phyloP scores from a whole-genome alignment of 176 grass and related monocot genomes.

The Lolium multiflorum region DNA sequence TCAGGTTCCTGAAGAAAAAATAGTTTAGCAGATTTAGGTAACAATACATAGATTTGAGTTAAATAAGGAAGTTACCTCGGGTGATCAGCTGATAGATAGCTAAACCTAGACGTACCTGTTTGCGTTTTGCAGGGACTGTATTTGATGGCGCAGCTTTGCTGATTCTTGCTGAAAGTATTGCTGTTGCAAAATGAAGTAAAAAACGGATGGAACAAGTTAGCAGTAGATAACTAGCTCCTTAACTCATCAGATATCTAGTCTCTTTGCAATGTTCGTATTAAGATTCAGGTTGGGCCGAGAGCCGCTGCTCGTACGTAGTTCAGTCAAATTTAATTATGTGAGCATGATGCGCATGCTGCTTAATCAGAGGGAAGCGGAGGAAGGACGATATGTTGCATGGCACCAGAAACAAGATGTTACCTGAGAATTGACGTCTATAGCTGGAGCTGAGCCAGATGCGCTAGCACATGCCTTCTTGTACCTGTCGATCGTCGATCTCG shows the following conservation, averaged over 20 bases:
- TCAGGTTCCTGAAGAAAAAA: slow-evolving; percentile 8
- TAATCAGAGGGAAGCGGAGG: not conserved
- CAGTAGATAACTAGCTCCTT: not conserved
- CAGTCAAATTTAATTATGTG: not conserved
- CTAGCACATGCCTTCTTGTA: slow-evolving; percentile 13
- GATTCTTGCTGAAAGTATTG: slow-evolving; percentile 39
- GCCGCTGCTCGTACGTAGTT: too few species aligned
- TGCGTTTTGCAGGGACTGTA: slow-evolving; percentile 7
- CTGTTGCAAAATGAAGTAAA: slow-evolving; percentile 6
- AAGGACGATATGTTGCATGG: not conserved
- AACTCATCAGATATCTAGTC: not conserved
- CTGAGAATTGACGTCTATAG: slow-evolving; percentile 25
- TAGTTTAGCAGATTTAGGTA: not conserved
- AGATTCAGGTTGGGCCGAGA: too few species aligned
- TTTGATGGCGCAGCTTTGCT: slow-evolving; percentile 10
- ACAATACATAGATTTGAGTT: not conserved
- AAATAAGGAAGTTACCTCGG: not conserved
- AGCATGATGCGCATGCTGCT: not conserved
- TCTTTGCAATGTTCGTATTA: not conserved
- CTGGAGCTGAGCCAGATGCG: slow-evolving; percentile 22
- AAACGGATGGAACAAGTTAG: not conserved
- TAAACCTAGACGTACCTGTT: not conserved
- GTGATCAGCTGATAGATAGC: not conserved
- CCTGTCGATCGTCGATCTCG: slow-evolving; percentile 21
- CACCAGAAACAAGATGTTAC: not conserved